Conservation (phyloP, 345 rosid species). For the Syzygium jambos region DNA sequence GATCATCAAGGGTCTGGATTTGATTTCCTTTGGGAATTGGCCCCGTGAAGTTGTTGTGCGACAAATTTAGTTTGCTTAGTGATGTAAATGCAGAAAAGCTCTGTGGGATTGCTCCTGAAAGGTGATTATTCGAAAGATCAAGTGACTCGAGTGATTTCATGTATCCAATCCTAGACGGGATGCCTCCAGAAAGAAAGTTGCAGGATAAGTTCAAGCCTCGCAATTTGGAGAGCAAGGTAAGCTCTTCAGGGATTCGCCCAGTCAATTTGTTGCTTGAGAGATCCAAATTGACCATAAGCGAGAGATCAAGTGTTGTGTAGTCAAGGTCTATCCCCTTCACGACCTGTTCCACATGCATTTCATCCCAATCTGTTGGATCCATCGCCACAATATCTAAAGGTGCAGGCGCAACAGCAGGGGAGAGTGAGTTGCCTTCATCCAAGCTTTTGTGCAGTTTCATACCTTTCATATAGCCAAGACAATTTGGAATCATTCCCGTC, state of each 20-base stretch:
- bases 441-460: not conserved
- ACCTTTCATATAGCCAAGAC: not conserved
- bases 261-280: constrained; percentile 13
- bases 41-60: constrained; percentile 1
- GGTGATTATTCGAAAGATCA: not conserved
- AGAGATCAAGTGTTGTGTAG: not conserved
- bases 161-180: not conserved
- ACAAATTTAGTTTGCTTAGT: not conserved
- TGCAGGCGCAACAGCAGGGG: not conserved
- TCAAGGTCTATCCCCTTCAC: not conserved
- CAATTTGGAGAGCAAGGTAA: not conserved
- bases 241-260: constrained; percentile 4
- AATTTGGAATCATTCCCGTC: not conserved
- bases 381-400: too few species aligned
- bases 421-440: not conserved
- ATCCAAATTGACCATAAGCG: constrained; percentile 7
- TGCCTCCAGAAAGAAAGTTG: not conserved
- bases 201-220: not conserved
- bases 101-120: not conserved
- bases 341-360: not conserved
- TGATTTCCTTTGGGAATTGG: not conserved
- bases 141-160: not conserved
- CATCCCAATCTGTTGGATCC: not conserved
- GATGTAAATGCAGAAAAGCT: not conserved
- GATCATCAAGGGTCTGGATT: not conserved